Evolutionary conservation across 305 asterid species (phyloP).

Genomic region (Solanum hybrid): DNA sequence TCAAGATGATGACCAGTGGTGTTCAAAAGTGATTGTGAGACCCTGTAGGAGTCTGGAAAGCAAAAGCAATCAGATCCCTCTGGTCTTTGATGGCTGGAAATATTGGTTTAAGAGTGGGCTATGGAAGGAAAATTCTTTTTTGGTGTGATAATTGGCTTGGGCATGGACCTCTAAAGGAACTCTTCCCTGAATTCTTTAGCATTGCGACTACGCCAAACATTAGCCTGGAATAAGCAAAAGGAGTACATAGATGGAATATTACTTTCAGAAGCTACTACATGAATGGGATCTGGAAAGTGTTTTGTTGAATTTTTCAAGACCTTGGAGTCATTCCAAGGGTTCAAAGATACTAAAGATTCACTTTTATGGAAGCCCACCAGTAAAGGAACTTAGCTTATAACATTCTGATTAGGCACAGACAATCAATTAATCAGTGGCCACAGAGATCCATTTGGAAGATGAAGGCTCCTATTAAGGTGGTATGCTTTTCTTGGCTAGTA

Average conservation of each 20-base stretch:
- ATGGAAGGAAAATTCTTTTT: too few relatives aligned
- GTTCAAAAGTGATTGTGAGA: not conserved
- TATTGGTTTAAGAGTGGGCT: too few relatives aligned
- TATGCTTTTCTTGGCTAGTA: not conserved
- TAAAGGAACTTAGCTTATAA: not conserved
- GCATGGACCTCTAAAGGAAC: too few relatives aligned
- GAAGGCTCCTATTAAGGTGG: not conserved
- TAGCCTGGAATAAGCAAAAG: not conserved
- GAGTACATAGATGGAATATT: not conserved
- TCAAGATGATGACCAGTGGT: not conserved
- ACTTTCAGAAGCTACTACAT: not conserved
- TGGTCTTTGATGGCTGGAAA: too few relatives aligned
- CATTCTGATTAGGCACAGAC: not conserved
- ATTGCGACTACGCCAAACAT: not conserved
- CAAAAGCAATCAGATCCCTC: too few relatives aligned
- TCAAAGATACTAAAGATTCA: not conserved
- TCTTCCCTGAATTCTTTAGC: not conserved
- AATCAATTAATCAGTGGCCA: not conserved
- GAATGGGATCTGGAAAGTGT: not conserved
- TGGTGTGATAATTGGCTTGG: too few relatives aligned
- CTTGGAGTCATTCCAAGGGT: not conserved
- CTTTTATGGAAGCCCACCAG: not conserved
- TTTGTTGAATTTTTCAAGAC: not conserved
- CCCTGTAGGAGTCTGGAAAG: not conserved
- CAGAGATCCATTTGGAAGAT: not conserved